A percentile compares a stretch with the other conserved stretches of the same genome.
Conservation (phyloP, 148 eudicot species). For the Cornus suecica region DNA sequence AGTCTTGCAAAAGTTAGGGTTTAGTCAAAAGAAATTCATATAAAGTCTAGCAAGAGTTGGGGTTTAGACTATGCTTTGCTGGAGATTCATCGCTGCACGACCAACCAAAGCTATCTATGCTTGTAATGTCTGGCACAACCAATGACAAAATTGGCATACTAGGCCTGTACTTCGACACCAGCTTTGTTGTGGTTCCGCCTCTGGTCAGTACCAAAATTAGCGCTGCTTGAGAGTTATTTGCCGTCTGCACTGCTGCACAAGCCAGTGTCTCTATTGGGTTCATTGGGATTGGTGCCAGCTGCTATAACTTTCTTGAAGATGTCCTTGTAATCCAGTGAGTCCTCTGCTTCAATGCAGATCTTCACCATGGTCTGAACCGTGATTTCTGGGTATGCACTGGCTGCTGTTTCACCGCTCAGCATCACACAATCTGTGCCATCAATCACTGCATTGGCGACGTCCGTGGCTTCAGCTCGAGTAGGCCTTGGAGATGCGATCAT, state of each 20-base stretch:
- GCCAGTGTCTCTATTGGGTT: constrained; percentile 19
- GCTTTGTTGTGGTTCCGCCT: constrained; percentile 21
- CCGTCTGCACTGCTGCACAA: constrained; percentile 13
- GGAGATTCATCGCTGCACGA: constrained; percentile 13
- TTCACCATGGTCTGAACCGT: constrained; percentile 22
- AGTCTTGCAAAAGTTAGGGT: no score
- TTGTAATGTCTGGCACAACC: constrained; percentile 8
- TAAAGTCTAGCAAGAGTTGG: no score
- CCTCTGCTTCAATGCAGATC: constrained; percentile 21
- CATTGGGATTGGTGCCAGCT: constrained; percentile 14
- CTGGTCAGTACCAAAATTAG: constrained; percentile 18
- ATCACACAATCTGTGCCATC: constrained; percentile 25
- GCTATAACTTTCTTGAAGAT: constrained; percentile 9
- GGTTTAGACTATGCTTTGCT: constrained; percentile 20
- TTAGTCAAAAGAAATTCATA: no score
- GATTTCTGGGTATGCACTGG: constrained; percentile 20
- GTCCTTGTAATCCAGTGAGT: constrained; percentile 4
- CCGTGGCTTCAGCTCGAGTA: constrained; percentile 23
- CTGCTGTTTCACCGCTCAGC: constrained; percentile 27
- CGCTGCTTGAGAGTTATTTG: constrained; percentile 10
- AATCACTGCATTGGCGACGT: constrained; percentile 23
- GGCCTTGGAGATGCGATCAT: constrained; percentile 22
- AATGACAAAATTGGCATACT: constrained; percentile 18
- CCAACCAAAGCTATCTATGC: constrained; percentile 11
- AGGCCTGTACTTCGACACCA: constrained; percentile 23